Evolutionary conservation across 163 green algal genomes (phyloP), one percentile per base, ranked within the genome.

Genomic region (Prototheca cutis): DNA sequence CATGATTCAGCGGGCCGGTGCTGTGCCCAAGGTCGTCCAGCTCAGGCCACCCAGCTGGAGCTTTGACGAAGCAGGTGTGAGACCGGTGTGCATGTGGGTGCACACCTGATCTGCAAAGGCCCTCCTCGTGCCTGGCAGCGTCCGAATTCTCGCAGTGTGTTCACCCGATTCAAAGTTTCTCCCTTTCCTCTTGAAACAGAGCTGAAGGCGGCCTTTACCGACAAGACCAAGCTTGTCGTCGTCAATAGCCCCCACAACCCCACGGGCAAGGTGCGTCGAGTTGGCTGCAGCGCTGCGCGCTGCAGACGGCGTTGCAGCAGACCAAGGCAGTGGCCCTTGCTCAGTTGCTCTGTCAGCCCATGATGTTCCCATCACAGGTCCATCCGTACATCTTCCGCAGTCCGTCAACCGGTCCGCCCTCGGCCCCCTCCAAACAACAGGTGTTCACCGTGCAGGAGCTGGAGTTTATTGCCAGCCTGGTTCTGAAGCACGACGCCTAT

Each of bases 171-270:
- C n/a, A n/a, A n/a, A n/a, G n/a, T n/a, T n/a, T n/a, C n/a, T n/a
- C n/a, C n/a, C n/a, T n/a, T n/a, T n/a, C n/a, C n/a, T n/a, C n/a
- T n/a, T n/a, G n/a, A n/a, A n/a, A 34, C 68, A 4, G 70, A 81
- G 58, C 65, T 95, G 40, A 53, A 71, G 24, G 70, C 70, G 1
- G 78, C 79, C 0, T 90, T 94, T 48, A 74, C 19, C 18, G 21
- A 54, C 4, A 62, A 51, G 8, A 87, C 80, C 53, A 81, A 78
- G 61, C 66, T 88, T 48, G 79, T 95, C 6, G 66, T 95, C 33
- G 33, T 95, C 45, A 95, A 95, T 74, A 87, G 72, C 2, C 87
- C 87, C 1, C 86, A 94, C 79, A 95, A 95, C 69, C 84, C 84
- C 13, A 88, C 67, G 19, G 81, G 80, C 53, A 85, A 84, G 71